Base-by-base conservation (phyloP, 2,329 filamentous ascomycete genomes). In the Talaromyces sp. region DNA sequence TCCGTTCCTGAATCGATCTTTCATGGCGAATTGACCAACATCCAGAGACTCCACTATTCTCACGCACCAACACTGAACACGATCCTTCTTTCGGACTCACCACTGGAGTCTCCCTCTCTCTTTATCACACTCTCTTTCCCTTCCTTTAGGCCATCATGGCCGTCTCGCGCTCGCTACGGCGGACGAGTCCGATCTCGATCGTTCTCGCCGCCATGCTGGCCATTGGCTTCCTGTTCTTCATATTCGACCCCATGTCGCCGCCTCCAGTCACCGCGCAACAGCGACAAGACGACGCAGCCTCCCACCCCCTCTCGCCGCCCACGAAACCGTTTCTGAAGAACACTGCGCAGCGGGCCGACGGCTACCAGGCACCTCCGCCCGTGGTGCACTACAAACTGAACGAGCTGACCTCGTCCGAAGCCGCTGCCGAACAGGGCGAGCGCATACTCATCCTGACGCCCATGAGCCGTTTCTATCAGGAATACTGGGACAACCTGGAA, bases 371-470 rank as follows among this genome's bases (percentile, higher is more conserved):
- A 51, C 89, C 92, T 55, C 92, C 93, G 59, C 93, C 93, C 9
- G 93, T 99, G 54, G 86, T 91, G 42, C 92, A 91, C 75, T 98
- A 97, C 81, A 87, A 96, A 75, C 88, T 99, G 78, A 98, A 98
- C 82, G 93, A 93, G 77, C 85, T 98, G 68, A 97, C 93, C 51
- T 91, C 91, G 62, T 90, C 93, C 22, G 75, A 83, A 57, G 84
- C 90, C 66, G 91, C 95, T 1, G 80, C 92, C 57, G 85, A 82
- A 64, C 95, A 96, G 73, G 81, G 86, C 66, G 95, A 99, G 80
- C 89, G 88, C 57, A 84, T 99, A 63, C 87, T 99, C 60, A 90
- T 99, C 72, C 84, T 99, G 63, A 97, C 95, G 1, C 95, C 95
- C 10, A 88, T 99, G 78, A 90, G 92, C 33, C 87, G 91, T 65